Conservation (phyloP, 2,329 filamentous ascomycete genomes). For the Fusarium transvaalense region DNA sequence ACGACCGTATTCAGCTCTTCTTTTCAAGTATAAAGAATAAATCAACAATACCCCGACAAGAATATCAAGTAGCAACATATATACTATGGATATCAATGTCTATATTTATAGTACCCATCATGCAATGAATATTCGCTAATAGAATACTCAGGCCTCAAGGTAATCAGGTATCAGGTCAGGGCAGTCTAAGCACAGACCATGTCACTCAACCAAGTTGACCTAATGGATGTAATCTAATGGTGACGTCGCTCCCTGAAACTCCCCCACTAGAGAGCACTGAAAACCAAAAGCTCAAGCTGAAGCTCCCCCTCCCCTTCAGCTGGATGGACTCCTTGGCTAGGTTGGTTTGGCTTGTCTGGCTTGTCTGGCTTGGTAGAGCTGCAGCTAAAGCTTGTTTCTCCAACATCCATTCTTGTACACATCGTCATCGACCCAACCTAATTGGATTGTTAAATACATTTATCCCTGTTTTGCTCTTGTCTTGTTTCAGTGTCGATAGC, state of each 20-base stretch:
- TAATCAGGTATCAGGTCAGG: not conserved
- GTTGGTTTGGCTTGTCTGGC: not conserved
- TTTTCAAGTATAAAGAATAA: not conserved
- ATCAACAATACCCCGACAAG: not conserved
- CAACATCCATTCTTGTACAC: conserved; percentile 17
- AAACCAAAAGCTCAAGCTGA: conserved; percentile 21
- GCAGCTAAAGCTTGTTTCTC: conserved; percentile 45
- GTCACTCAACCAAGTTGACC: not conserved
- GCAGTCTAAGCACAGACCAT: conserved; percentile 18
- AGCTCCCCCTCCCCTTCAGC: conserved; percentile 30
- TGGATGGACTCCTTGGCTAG: not conserved
- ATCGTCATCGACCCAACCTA: conserved; percentile 40
- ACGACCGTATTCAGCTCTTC: not conserved
- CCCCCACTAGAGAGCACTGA: conserved; percentile 12
- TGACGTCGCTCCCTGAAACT: conserved; percentile 39
- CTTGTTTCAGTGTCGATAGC: conserved; percentile 7
- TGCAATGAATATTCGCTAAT: not conserved
- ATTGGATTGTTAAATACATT: conserved; percentile 27
- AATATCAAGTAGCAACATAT: not conserved
- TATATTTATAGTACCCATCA: not conserved
- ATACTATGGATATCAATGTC: not conserved
- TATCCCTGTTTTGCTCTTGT: conserved; percentile 35
- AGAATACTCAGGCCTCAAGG: not conserved
- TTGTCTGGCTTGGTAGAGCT: conserved; percentile 8
- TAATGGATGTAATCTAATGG: too few relatives aligned